These are phyloP conservation scores for Euphorbia pulcherrima DNA, from an alignment of 345 rosid genomes.

Conservation along the genomic window DNA sequence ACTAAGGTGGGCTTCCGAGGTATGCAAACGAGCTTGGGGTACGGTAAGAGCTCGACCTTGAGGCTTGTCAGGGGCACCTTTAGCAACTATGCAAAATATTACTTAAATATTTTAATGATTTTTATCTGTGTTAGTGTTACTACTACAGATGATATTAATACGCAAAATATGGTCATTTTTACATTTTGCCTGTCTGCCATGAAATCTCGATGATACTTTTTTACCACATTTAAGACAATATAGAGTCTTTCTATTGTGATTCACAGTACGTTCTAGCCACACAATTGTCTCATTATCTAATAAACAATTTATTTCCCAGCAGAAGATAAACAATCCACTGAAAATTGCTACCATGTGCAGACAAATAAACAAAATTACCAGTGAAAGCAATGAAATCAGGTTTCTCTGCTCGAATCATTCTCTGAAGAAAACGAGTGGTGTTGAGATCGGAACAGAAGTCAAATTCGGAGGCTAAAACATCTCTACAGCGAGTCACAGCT, in stretches of 20 bases:
- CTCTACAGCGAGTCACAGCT: slow-evolving; percentile 60
- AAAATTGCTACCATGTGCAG: not conserved
- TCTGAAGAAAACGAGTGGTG: slow-evolving; percentile 61
- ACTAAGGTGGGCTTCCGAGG: too few species aligned
- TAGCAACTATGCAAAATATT: too few species aligned
- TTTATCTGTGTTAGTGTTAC: too few species aligned
- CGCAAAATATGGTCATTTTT: too few species aligned
- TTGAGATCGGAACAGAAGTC: slow-evolving; percentile 75
- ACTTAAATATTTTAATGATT: too few species aligned
- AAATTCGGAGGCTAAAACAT: slow-evolving; percentile 56
- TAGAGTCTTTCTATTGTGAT: too few species aligned
- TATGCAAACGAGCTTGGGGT: too few species aligned
- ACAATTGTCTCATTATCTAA: not conserved
- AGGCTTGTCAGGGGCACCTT: too few species aligned
- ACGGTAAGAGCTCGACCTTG: too few species aligned
- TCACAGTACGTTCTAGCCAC: not conserved
- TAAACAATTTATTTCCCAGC: not conserved
- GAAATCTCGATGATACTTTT: not conserved
- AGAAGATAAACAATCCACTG: not conserved
- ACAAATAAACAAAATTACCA: slow-evolving; percentile 33
- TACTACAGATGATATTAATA: too few species aligned
- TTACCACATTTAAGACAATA: too few species aligned
- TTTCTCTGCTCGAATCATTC: slow-evolving; percentile 64
- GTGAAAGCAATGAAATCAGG: slow-evolving; percentile 87
- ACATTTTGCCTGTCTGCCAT: not conserved